phyloP scores from a whole-genome alignment of 2,329 filamentous ascomycete genomes.

The Ampelomyces quisqualis region DNA sequence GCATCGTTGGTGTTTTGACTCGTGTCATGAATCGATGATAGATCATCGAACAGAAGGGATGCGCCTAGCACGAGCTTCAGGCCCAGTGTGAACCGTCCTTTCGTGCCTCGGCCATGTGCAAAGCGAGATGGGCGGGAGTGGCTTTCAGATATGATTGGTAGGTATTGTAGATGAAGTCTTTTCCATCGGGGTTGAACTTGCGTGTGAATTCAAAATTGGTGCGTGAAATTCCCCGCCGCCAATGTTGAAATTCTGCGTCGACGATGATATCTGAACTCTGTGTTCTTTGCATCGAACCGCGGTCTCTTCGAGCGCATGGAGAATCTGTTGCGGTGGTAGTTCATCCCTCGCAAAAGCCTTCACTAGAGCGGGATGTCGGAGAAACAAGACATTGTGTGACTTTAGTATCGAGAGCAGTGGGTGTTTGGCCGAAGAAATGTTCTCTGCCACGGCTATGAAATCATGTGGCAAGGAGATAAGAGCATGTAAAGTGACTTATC shows the following conservation, averaged over 20 bases:
- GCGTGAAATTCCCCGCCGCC: constrained; percentile 48
- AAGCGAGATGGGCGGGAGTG: constrained; percentile 45
- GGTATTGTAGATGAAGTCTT: constrained; percentile 67
- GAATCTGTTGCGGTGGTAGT: constrained; percentile 46
- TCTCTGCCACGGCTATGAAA: constrained; percentile 29
- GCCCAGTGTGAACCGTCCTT: constrained; percentile 54
- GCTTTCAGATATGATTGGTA: constrained; percentile 60
- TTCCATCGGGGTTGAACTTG: constrained; percentile 53
- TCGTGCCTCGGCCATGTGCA: constrained; percentile 51
- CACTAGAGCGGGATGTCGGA: constrained; percentile 38
- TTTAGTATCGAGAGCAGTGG: constrained; percentile 18
- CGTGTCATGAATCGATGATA: constrained; percentile 55
- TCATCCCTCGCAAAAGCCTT: constrained; percentile 41
- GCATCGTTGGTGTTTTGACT: constrained; percentile 58
- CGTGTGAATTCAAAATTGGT: constrained; percentile 58
- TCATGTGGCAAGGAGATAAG: neutral
- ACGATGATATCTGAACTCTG: constrained; percentile 48
- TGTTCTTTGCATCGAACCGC: constrained; percentile 44
- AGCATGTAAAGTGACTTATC: no score
- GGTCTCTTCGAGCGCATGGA: constrained; percentile 47
- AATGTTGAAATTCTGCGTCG: constrained; percentile 52
- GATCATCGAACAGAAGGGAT: constrained; percentile 55
- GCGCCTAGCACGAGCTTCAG: constrained; percentile 61
- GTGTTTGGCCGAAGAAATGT: constrained; percentile 21
- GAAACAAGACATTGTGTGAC: constrained; percentile 21